A percentile compares a stretch with the other conserved stretches of the same genome.
Evolutionary conservation across 2,329 filamentous ascomycete genomes (phyloP).

Genomic region (Xenoacremonium recifei): DNA sequence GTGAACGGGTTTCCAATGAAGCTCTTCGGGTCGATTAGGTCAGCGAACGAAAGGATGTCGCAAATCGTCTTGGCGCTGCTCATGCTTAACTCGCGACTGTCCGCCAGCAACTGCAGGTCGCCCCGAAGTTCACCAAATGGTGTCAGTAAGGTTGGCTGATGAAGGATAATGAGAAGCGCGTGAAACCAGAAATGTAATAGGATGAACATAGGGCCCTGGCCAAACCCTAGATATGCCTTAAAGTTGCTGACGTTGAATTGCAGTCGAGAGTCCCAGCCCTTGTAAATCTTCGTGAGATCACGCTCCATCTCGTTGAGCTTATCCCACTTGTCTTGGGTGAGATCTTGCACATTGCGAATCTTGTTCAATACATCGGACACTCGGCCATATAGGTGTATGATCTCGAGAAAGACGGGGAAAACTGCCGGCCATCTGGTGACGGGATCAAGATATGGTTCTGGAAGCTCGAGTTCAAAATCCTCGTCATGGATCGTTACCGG

Average conservation of each 20-base stretch:
- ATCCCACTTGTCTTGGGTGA: constrained; percentile 72
- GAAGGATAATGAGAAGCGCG: constrained; percentile 78
- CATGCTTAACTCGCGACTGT: constrained; percentile 81
- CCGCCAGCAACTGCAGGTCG: constrained; percentile 71
- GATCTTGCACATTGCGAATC: constrained; percentile 69
- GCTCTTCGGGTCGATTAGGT: constrained; percentile 81
- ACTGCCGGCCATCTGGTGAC: constrained; percentile 70
- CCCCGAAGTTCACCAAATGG: constrained; percentile 61
- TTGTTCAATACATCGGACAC: constrained; percentile 84
- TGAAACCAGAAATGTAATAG: constrained; percentile 89
- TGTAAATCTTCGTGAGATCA: constrained; percentile 70
- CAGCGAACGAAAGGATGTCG: constrained; percentile 82
- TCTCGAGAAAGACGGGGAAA: constrained; percentile 76
- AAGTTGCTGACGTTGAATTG: constrained; percentile 88
- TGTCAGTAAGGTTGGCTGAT: constrained; percentile 79
- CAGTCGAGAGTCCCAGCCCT: constrained; percentile 69
- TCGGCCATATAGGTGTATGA: constrained; percentile 81
- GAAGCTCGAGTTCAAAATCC: constrained; percentile 78
- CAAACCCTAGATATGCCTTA: constrained; percentile 75
- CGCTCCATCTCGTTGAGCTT: constrained; percentile 75
- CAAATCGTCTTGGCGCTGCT: constrained; percentile 90
- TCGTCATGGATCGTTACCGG: constrained; percentile 81
- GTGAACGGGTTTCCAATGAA: constrained; percentile 88
- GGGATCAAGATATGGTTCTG: constrained; percentile 48
- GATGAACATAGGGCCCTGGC: constrained; percentile 84